Percentiles rank a stretch among this genome's conserved stretches.
Evolutionary conservation across 2,329 filamentous ascomycete genomes (phyloP).

Genomic region (Pseudophaeomoniella oleicola): DNA sequence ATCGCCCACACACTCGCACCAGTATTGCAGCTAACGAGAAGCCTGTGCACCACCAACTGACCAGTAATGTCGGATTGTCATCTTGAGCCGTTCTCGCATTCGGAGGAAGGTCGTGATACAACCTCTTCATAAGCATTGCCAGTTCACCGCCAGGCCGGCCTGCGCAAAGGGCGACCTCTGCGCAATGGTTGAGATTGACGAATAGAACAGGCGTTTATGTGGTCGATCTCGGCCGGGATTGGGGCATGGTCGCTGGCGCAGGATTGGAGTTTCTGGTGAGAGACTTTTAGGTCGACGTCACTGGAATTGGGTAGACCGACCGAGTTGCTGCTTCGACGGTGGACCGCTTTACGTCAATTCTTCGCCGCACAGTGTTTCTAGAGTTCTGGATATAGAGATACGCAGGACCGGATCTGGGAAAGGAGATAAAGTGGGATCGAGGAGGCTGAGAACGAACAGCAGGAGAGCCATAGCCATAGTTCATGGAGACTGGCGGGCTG

Average conservation of each 20-base stretch:
- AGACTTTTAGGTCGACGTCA: neutral
- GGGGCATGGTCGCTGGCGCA: neutral
- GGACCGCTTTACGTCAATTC: neutral
- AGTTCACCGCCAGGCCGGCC: too few species aligned
- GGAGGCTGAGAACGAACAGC: neutral
- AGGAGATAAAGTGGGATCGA: neutral
- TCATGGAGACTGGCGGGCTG: neutral
- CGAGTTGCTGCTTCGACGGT: too few species aligned
- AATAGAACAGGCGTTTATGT: too few species aligned
- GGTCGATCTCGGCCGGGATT: neutral
- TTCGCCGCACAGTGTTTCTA: neutral
- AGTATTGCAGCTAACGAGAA: slow-evolving; percentile 76
- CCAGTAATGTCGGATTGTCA: slow-evolving; percentile 83
- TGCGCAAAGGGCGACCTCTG: neutral
- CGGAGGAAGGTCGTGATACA: slow-evolving; percentile 36
- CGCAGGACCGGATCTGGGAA: too few species aligned
- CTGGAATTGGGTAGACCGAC: neutral
- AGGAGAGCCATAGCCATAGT: neutral
- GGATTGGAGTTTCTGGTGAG: neutral
- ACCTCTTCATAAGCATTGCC: slow-evolving; percentile 21
- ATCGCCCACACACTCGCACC: slow-evolving; percentile 67
- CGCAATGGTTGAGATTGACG: neutral
- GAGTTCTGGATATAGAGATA: neutral
- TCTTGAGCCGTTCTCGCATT: slow-evolving; percentile 32
- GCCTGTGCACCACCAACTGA: slow-evolving; percentile 88